Conservation (phyloP, 1,284 basidiomycete genomes). For the Malassezia vespertilionis region DNA sequence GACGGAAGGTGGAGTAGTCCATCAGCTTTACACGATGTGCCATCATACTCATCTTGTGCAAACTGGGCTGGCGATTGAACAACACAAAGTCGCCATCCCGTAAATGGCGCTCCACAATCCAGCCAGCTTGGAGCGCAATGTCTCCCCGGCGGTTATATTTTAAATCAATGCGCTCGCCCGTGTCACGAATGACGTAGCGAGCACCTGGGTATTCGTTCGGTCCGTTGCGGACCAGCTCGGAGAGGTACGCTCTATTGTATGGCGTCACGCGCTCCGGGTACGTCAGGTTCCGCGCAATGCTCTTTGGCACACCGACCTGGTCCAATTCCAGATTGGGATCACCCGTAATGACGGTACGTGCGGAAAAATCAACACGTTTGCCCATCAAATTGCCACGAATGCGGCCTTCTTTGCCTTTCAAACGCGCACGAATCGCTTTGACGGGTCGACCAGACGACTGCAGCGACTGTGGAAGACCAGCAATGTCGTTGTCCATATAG, state of each 20-base stretch:
- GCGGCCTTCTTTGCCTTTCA: slow-evolving; percentile 98
- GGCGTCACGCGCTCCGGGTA: slow-evolving; percentile 97
- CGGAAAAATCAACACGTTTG: slow-evolving; percentile 97
- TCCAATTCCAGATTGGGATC: slow-evolving; percentile 94
- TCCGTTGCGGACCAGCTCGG: slow-evolving; percentile 91
- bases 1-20: slow-evolving; percentile 97
- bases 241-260: slow-evolving; percentile 88
- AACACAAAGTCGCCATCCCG: slow-evolving; percentile 84
- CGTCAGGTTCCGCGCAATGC: slow-evolving; percentile 94
- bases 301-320: slow-evolving; percentile 93
- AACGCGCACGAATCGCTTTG: slow-evolving; percentile 91
- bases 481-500: slow-evolving; percentile 99
- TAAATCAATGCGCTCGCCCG: slow-evolving; percentile 91
- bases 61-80: slow-evolving; percentile 94
- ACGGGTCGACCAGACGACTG: slow-evolving; percentile 96
- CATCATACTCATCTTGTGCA: slow-evolving; percentile 99
- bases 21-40: slow-evolving; percentile 93
- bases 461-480: slow-evolving; percentile 89
- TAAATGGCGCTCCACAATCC: slow-evolving; percentile 95
- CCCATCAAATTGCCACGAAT: slow-evolving; percentile 98
- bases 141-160: slow-evolving; percentile 78
- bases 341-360: slow-evolving; percentile 96
- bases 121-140: slow-evolving; percentile 91
- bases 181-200: slow-evolving; percentile 92
- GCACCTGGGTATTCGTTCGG: slow-evolving; percentile 93